These are phyloP conservation scores for Pyrus communis DNA, from an alignment of 306 rosid species.

Conservation along the genomic window DNA sequence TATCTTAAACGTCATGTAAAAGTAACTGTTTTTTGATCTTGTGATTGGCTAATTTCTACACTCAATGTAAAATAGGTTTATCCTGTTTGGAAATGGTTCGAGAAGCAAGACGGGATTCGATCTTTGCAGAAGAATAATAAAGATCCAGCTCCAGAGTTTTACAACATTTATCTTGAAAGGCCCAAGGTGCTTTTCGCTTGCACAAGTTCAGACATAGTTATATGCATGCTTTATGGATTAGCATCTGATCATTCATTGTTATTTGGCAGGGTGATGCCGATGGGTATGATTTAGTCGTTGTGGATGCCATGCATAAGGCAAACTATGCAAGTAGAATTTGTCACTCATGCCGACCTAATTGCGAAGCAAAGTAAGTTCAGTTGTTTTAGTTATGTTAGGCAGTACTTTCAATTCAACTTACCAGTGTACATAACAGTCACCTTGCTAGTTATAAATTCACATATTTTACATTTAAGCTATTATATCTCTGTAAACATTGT, in stretches of 20 bases:
- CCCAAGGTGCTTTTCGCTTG: constrained; percentile 67
- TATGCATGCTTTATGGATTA: not conserved
- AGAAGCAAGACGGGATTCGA: constrained; percentile 98
- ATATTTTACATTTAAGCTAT: not conserved
- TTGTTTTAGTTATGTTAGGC: not conserved
- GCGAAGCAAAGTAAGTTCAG: constrained; percentile 90
- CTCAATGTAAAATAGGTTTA: constrained; percentile 51
- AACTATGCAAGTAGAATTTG: constrained; percentile 98
- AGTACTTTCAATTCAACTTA: not conserved
- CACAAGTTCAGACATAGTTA: constrained; percentile 9
- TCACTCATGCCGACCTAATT: constrained; percentile 96
- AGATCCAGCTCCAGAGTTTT: constrained; percentile 98
- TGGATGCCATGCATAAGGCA: constrained; percentile 99
- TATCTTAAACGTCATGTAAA: not conserved
- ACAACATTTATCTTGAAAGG: constrained; percentile 93
- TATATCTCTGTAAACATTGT: not conserved
- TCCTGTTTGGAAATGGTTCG: constrained; percentile 99
- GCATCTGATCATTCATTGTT: constrained; percentile 1
- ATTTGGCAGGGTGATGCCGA: constrained; percentile 89
- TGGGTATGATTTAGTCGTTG: constrained; percentile 94
- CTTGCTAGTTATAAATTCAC: not conserved
- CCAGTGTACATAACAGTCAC: not conserved
- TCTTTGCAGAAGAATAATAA: constrained; percentile 79
- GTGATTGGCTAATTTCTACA: not conserved
- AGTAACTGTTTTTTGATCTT: not conserved